Evolutionary conservation across 139 green algal genomes (phyloP).

Genomic region (Chlorella sp.): DNA sequence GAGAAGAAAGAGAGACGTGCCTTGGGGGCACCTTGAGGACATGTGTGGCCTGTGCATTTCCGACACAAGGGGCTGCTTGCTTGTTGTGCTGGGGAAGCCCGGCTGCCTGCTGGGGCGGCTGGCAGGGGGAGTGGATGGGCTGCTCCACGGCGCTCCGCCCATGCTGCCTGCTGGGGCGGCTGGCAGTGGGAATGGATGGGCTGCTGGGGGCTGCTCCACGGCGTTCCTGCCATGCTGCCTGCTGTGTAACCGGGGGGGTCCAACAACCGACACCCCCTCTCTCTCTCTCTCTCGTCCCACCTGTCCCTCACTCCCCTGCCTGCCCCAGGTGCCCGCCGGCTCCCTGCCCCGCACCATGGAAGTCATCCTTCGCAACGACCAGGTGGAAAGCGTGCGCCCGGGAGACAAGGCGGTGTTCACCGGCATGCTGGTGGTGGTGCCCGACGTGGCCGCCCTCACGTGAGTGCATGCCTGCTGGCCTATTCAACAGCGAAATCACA

Average conservation of each 20-base stretch:
- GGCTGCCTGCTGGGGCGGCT: too few species aligned
- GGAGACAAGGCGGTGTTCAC: constrained; percentile 95
- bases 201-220: neutral
- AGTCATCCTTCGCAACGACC: constrained; percentile 93
- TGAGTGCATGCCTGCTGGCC: neutral
- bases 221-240: neutral
- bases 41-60: too few species aligned
- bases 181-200: too few species aligned
- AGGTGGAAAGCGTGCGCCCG: constrained; percentile 87
- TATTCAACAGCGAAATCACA: too few species aligned
- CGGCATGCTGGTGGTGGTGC: constrained; percentile 94
- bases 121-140: too few species aligned
- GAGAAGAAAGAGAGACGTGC: too few species aligned
- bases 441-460: constrained; percentile 86
- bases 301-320: neutral
- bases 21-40: too few species aligned
- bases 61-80: too few species aligned
- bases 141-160: neutral
- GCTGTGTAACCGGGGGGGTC: too few species aligned
- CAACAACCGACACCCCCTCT: too few species aligned
- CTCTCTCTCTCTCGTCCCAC: neutral
- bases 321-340: constrained; percentile 92
- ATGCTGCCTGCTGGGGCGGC: neutral
- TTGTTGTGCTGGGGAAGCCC: too few species aligned
- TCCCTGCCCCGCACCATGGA: constrained; percentile 95